A percentile compares a stretch with the other conserved stretches of the same genome.
Evolutionary conservation across 2,329 filamentous ascomycete genomes (phyloP).

Genomic region (Atkinsonella hypoxylon): DNA sequence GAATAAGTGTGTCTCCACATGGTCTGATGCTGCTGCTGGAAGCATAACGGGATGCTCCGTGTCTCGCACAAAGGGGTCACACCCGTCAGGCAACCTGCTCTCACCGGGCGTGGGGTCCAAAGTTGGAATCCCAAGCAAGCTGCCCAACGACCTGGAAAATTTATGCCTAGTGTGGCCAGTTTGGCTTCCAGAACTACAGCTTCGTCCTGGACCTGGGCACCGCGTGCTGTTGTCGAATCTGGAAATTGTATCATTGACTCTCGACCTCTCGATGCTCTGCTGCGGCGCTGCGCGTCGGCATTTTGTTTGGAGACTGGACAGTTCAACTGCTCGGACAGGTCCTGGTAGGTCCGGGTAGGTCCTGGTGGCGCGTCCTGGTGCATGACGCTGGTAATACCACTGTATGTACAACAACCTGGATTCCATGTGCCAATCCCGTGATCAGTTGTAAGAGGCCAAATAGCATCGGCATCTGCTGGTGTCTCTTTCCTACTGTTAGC

Average conservation of each 20-base stretch:
- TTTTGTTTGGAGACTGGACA: neutral
- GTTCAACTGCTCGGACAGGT: neutral
- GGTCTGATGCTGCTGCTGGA: neutral
- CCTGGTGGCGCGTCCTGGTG: no score
- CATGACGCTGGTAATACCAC: neutral
- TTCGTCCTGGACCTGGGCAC: neutral
- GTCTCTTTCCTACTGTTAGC: neutral
- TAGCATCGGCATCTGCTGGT: neutral
- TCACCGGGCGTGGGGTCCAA: conserved; percentile 8
- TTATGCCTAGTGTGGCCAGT: neutral
- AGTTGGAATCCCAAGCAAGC: neutral
- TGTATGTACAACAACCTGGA: conserved; percentile 35
- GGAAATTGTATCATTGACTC: neutral
- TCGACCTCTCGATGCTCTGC: neutral
- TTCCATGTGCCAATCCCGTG: conserved; percentile 47
- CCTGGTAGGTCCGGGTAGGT: no score
- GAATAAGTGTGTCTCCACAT: neutral
- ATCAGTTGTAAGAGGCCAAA: neutral
- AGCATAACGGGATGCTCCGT: conserved; percentile 3
- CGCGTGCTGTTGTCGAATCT: neutral
- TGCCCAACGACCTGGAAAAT: neutral
- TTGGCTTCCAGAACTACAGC: neutral
- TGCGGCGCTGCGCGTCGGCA: neutral
- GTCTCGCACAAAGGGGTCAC: conserved; percentile 3
- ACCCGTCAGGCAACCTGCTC: conserved; percentile 3